Evolutionary conservation across 768 basidiomycete species (phyloP), one percentile per base, ranked within the genome.

Genomic region (Agrocybe chaxingu): DNA sequence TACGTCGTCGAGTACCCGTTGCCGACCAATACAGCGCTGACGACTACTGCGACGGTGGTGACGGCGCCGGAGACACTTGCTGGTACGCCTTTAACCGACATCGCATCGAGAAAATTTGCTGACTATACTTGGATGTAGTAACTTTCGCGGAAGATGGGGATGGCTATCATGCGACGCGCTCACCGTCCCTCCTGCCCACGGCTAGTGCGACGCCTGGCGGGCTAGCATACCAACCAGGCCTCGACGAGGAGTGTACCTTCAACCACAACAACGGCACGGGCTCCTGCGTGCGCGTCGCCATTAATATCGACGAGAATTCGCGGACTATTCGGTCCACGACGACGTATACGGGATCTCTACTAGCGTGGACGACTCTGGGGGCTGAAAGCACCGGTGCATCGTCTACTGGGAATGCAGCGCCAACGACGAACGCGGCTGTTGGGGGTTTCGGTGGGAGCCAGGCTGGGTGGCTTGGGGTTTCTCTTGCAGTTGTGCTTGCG

Each of bases 161-260:
- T 12, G 50, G 50, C 12, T 51, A 51, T 30, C 50, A 51, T 24
- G 50, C 50, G 18, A 51, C 35, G 7, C 50, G 50, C 16, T 44
- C 50, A 2, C 18, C 37, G 19, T 51, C 43, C 11, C 12, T 38
- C 34, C 10, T 39, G 10, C 36, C 36, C 1, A 37, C 11, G 1
- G 11, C 36, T 37, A 11, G 16, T 11, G 36, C 36, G 16, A 36
- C 43, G 34, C 43, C 50, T 30, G n/a, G 34, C 7, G 33, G 34
- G 7, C 24, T 45, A 3, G 16, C 35, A 6, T 50, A 33, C 41
- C 43, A 51, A 18, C 35, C 33, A 39, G 50, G 50, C 10, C 43
- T 51, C 10, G 50, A 51, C 30, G 50, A 51, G 19, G 16, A 44
- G 39, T 51, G 50, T 33, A 19, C 34, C 12, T 51, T 51, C 24